Evolutionary conservation across 2,329 filamentous ascomycete species (phyloP).

Genomic region (Verticillium klebahnii): DNA sequence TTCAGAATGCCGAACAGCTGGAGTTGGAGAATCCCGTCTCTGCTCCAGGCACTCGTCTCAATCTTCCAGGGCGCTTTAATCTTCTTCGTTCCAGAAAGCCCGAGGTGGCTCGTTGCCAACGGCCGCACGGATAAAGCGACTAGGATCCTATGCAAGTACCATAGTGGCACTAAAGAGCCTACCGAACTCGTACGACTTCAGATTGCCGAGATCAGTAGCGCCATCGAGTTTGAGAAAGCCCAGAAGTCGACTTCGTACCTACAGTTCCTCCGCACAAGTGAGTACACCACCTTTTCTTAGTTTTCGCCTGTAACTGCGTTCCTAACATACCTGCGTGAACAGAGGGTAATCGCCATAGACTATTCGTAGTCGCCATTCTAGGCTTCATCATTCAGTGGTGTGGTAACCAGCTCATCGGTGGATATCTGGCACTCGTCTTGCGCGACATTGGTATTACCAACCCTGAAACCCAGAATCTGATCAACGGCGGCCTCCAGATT

Average conservation of each 20-base stretch:
- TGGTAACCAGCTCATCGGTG: no score
- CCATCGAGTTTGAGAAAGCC: conserved; percentile 46
- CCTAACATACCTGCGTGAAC: conserved; percentile 51
- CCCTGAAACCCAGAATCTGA: conserved; percentile 22
- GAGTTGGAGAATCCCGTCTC: conserved; percentile 46
- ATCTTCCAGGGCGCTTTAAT: conserved; percentile 45
- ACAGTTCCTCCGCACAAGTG: conserved; percentile 2
- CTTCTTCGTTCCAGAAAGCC: conserved; percentile 28
- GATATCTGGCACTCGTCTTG: no score
- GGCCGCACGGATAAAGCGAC: no score
- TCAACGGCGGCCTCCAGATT: conserved; percentile 20
- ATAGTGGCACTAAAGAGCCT: no score
- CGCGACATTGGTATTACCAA: conserved; percentile 18
- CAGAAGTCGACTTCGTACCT: conserved; percentile 35
- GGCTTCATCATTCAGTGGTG: conserved; percentile 21
- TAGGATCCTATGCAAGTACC: no score
- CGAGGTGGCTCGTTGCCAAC: no score
- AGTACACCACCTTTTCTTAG: conserved; percentile 17
- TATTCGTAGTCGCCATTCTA: conserved; percentile 47
- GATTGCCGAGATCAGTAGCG: conserved; percentile 34
- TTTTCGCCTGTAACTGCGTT: conserved; percentile 35
- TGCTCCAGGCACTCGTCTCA: conserved; percentile 44
- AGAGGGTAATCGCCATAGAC: conserved; percentile 51
- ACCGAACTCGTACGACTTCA: no score
- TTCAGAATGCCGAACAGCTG: conserved; percentile 37